Conservation (phyloP, 805 yeast species). For the Kodamaea lidongshanica region DNA sequence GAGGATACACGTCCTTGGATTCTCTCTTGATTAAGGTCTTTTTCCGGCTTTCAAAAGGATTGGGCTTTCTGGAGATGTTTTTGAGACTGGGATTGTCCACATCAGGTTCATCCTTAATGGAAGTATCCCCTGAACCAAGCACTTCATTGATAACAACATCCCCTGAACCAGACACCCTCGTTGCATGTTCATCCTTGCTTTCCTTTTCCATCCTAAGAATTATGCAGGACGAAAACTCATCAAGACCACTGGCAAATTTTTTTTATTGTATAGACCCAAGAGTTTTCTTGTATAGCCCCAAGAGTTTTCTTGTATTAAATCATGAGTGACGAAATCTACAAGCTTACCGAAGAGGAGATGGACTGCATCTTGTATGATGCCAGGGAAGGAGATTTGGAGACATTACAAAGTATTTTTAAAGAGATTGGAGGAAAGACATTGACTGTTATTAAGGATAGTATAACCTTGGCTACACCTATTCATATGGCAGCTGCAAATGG, state of each 20-base stretch:
- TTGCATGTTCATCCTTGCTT: no score
- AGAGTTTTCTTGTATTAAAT: no score
- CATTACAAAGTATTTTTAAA: slow-evolving; percentile 61
- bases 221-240: no score
- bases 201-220: no score
- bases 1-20: slow-evolving; percentile 27
- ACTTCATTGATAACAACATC: no score
- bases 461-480: slow-evolving; percentile 64
- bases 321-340: slow-evolving; percentile 14
- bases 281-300: no score
- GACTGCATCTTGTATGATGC: slow-evolving; percentile 80
- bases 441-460: slow-evolving; percentile 52
- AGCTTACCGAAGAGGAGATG: slow-evolving; percentile 64
- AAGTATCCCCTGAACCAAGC: no score
- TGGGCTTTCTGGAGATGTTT: slow-evolving; percentile 6
- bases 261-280: no score
- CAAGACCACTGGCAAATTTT: no score
- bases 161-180: no score
- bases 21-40: slow-evolving; percentile 26
- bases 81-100: slow-evolving; percentile 1
- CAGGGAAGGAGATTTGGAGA: slow-evolving; percentile 80
- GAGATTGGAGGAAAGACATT: slow-evolving; percentile 44
- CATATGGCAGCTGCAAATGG: slow-evolving; percentile 98
- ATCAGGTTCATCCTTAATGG: no score
- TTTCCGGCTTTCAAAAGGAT: slow-evolving; percentile 26